Percentiles rank a stretch among this genome's conserved stretches.
Evolutionary conservation across 2,329 filamentous ascomycete species (phyloP).

Genomic region (Aureobasidium leucospermi): DNA sequence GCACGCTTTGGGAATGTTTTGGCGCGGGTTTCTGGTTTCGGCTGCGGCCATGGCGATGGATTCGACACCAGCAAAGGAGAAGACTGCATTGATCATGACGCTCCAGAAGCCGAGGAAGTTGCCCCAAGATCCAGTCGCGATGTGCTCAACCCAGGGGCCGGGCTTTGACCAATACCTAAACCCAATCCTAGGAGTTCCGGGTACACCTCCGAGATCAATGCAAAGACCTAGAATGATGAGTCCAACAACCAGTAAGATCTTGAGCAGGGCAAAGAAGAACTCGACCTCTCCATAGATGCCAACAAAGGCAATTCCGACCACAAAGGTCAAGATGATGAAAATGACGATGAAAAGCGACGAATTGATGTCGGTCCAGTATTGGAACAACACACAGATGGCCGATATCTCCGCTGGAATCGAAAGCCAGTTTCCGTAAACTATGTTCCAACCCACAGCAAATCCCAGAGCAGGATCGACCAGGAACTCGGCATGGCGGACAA

Average conservation of each 20-base stretch:
- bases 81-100: slow-evolving; percentile 64
- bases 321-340: slow-evolving; percentile 38
- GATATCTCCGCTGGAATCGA: slow-evolving; percentile 28
- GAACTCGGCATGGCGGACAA: slow-evolving; percentile 71
- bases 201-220: slow-evolving; percentile 37
- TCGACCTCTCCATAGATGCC: slow-evolving; percentile 48
- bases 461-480: slow-evolving; percentile 76
- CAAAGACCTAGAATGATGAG: slow-evolving; percentile 39
- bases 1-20: slow-evolving; percentile 69
- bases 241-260: slow-evolving; percentile 40
- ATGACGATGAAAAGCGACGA: slow-evolving; percentile 55
- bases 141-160: slow-evolving; percentile 37
- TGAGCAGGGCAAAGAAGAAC: slow-evolving; percentile 42
- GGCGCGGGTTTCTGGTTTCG: slow-evolving; percentile 71
- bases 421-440: background rate
- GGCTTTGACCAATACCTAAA: slow-evolving; percentile 40
- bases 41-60: slow-evolving; percentile 73
- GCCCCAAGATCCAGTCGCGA: slow-evolving; percentile 28
- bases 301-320: slow-evolving; percentile 39
- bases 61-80: slow-evolving; percentile 71
- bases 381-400: slow-evolving; percentile 25
- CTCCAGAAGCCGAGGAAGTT: slow-evolving; percentile 39
- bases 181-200: slow-evolving; percentile 32
- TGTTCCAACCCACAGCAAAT: slow-evolving; percentile 60
- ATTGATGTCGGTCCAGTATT: slow-evolving; percentile 28